These are phyloP conservation scores for Abrus pulchellus DNA, from an alignment of 306 rosid species.

Conservation along the genomic window DNA sequence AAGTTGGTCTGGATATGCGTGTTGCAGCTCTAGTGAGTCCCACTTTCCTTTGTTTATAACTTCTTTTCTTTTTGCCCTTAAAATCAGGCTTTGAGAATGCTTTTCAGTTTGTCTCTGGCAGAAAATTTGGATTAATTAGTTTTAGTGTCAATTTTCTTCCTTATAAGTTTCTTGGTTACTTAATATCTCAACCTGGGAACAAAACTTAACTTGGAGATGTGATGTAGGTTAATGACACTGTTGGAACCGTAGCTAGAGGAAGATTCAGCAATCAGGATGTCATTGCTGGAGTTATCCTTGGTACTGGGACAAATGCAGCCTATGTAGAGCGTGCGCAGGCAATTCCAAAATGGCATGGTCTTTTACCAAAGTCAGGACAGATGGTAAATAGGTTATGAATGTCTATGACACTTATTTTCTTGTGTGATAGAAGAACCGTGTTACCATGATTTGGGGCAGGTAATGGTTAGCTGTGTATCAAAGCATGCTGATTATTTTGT, in stretches of 20 bases:
- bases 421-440: neutral
- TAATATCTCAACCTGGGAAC: conserved; percentile 11
- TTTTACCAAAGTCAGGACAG: conserved; percentile 84
- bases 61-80: neutral
- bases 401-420: conserved; percentile 8
- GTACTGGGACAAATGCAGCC: conserved; percentile 99
- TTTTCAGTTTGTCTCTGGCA: conserved; percentile 33
- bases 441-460: conserved; percentile 12
- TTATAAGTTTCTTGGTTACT: conserved; percentile 10
- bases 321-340: conserved; percentile 87
- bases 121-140: conserved; percentile 28
- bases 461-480: conserved; percentile 7
- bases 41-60: conserved; percentile 34
- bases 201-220: conserved; percentile 46
- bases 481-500: conserved; percentile 18
- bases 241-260: conserved; percentile 95
- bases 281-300: conserved; percentile 89
- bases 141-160: neutral
- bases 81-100: conserved; percentile 23
- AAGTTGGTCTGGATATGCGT: conserved; percentile 86
- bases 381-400: conserved; percentile 68
- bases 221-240: conserved; percentile 92
- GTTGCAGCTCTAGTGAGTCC: conserved; percentile 86
- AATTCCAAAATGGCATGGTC: conserved; percentile 97
- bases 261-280: conserved; percentile 80